Evolutionary conservation across 1,284 basidiomycete genomes (phyloP).

Genomic region (Cryptococcus floricola): DNA sequence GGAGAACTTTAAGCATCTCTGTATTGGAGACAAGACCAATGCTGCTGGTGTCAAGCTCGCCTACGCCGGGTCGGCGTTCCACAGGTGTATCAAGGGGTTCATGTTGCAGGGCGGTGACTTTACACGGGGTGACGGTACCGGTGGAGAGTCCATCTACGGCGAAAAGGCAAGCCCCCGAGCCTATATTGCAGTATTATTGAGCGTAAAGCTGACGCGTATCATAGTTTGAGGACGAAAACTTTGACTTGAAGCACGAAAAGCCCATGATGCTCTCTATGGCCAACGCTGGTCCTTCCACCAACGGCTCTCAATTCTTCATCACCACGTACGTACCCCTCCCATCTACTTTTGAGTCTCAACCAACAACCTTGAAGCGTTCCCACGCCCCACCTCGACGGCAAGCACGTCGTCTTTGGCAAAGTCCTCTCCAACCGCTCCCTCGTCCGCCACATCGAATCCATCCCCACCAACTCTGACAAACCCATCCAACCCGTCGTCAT

Average conservation of each 20-base stretch:
- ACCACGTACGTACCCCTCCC: conserved; percentile 42
- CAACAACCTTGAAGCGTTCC: conserved; percentile 34
- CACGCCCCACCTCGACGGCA: conserved; percentile 55
- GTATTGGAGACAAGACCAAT: conserved; percentile 63
- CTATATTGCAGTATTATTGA: background rate
- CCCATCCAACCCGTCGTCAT: conserved; percentile 56
- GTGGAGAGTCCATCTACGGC: conserved; percentile 90
- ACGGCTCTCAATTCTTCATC: conserved; percentile 59
- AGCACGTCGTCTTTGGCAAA: conserved; percentile 83
- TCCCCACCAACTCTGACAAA: conserved; percentile 55
- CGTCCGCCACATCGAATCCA: conserved; percentile 63
- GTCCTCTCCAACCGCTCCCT: conserved; percentile 62
- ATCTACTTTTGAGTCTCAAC: background rate
- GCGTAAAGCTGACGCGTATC: background rate
- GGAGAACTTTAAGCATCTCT: conserved; percentile 86
- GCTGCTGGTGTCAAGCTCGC: conserved; percentile 49
- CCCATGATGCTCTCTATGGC: conserved; percentile 89
- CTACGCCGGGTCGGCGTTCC: conserved; percentile 62
- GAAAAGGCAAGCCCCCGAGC: conserved; percentile 53
- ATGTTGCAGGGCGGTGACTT: conserved; percentile 66
- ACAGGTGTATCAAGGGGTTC: conserved; percentile 70
- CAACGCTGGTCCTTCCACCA: conserved; percentile 65
- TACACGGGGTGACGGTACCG: conserved; percentile 71
- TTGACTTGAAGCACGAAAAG: conserved; percentile 70
- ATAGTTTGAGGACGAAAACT: conserved; percentile 70